phyloP scores from a whole-genome alignment of 2,329 filamentous ascomycete species.

The Colletotrichum sp. region DNA sequence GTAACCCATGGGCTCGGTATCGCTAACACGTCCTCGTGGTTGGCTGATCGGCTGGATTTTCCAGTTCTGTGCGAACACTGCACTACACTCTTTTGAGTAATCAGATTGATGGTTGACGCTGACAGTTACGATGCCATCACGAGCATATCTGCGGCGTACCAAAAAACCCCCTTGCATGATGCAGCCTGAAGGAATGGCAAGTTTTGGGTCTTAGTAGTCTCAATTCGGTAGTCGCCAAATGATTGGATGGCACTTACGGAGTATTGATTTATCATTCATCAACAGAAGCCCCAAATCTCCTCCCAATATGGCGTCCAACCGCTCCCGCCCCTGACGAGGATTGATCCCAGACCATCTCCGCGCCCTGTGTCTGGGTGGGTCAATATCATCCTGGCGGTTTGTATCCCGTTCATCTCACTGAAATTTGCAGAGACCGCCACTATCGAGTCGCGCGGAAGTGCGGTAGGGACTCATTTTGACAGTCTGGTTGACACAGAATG shows the following conservation, averaged over 20 bases:
- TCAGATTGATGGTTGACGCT: background rate
- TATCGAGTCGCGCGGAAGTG: background rate
- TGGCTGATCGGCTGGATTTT: background rate
- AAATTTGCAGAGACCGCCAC: background rate
- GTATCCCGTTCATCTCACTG: background rate
- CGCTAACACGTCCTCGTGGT: background rate
- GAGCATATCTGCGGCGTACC: background rate
- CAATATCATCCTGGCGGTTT: background rate
- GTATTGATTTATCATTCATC: background rate
- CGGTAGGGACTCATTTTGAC: background rate
- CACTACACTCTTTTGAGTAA: accelerated
- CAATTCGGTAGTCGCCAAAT: background rate
- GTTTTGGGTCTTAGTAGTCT: background rate
- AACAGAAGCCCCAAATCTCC: background rate
- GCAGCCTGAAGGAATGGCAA: background rate
- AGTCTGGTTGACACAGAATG: background rate
- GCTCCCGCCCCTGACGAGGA: background rate
- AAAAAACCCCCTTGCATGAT: background rate
- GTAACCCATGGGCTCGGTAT: background rate
- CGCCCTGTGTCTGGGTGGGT: background rate
- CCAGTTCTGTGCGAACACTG: background rate
- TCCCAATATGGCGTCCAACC: background rate
- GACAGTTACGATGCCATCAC: background rate
- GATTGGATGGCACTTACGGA: background rate
- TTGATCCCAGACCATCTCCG: background rate